Evolutionary conservation across 352 stramenopile genomes (phyloP).

Genomic region (Pythium insidiosum): DNA sequence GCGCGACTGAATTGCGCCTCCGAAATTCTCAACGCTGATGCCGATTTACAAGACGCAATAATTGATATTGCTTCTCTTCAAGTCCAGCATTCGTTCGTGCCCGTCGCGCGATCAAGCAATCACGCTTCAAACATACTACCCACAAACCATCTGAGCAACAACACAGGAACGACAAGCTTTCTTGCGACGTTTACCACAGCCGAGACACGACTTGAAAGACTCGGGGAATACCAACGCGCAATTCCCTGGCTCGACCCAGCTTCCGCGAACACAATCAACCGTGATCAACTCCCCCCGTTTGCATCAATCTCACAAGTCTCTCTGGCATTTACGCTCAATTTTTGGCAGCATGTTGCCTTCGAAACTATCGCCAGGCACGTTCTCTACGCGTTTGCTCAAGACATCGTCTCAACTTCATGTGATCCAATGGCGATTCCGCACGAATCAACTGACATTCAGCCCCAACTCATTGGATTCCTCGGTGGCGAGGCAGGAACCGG

Average conservation of each 20-base stretch:
- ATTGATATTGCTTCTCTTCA: no score
- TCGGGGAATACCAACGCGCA: conserved; percentile 7
- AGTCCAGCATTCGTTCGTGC: no score
- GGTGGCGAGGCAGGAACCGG: conserved; percentile 16
- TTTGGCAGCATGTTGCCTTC: conserved; percentile 22
- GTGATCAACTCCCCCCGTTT: conserved; percentile 4
- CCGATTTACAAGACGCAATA: no score
- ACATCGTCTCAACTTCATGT: background rate
- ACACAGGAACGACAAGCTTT: conserved; percentile 1
- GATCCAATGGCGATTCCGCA: background rate
- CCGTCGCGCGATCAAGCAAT: no score
- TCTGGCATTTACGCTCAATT: conserved; percentile 12
- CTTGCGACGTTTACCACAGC: conserved; percentile 1
- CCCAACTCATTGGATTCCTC: conserved; percentile 8
- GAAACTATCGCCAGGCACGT: conserved; percentile 15
- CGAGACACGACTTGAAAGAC: conserved; percentile 1
- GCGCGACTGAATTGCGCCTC: no score
- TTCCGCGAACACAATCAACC: background rate
- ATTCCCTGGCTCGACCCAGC: background rate
- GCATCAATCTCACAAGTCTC: conserved; percentile 10
- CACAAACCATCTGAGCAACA: background rate
- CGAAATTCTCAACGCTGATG: no score
- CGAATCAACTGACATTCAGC: conserved; percentile 1
- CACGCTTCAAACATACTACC: no score
- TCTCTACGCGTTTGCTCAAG: conserved; percentile 7